These are phyloP conservation scores for Parastagonospora nodorum DNA, from an alignment of 2,329 filamentous ascomycete species.

Conservation along the genomic window DNA sequence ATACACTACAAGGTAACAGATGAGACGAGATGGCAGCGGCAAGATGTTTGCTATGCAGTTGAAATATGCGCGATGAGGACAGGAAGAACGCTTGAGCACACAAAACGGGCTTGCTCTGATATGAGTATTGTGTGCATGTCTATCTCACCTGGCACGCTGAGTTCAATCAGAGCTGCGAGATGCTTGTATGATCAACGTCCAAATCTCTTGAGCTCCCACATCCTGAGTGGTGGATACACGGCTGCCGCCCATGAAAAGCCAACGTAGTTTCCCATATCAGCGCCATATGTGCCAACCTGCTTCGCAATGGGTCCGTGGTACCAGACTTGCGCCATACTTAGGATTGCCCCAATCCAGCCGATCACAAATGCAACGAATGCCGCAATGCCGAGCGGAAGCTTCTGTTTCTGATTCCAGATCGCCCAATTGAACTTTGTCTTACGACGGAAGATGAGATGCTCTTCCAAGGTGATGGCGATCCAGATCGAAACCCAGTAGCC, in stretches of 20 bases:
- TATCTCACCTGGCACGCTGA: no score
- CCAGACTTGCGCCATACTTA: conserved; percentile 73
- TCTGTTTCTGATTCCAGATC: conserved; percentile 63
- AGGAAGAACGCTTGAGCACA: no score
- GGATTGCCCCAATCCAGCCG: conserved; percentile 67
- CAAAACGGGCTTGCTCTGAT: no score
- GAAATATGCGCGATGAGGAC: no score
- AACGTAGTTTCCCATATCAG: conserved; percentile 66
- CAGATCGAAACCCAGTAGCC: conserved; percentile 72
- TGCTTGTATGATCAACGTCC: conserved; percentile 46
- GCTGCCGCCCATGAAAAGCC: conserved; percentile 64
- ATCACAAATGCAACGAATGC: conserved; percentile 66
- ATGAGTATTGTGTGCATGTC: no score
- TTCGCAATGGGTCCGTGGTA: conserved; percentile 68
- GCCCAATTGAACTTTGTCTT: conserved; percentile 62
- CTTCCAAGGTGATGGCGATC: conserved; percentile 66
- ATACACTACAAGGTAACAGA: no score
- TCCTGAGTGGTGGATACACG: conserved; percentile 61
- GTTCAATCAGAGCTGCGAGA: no score
- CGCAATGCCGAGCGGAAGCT: conserved; percentile 66
- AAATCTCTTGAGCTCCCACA: conserved; percentile 56
- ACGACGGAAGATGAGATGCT: conserved; percentile 66
- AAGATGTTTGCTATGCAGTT: no score
- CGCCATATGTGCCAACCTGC: conserved; percentile 62
- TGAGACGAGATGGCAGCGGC: no score